A percentile compares a stretch with the other conserved stretches of the same genome.
phyloP scores from a whole-genome alignment of 2,329 filamentous ascomycete species.

The Apiospora saccharicola region DNA sequence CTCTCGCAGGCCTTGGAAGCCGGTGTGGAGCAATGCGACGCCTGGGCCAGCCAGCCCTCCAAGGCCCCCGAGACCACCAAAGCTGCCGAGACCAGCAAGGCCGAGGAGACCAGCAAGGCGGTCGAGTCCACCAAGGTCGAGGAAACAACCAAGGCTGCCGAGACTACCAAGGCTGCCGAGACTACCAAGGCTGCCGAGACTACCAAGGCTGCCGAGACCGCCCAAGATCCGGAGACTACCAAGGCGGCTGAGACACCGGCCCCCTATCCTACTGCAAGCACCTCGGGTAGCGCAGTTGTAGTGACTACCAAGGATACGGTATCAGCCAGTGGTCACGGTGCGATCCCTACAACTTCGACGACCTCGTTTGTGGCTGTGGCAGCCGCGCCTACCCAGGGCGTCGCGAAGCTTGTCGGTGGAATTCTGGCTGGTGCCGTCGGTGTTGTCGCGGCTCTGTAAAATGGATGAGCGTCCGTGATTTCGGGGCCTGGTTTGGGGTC shows the following conservation, averaged over 20 bases:
- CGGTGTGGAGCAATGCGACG: slow-evolving; percentile 4
- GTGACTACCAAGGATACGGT: background rate
- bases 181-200: background rate
- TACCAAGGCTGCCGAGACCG: background rate
- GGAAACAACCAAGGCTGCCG: background rate
- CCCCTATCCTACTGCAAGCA: background rate
- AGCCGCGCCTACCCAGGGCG: slow-evolving; percentile 1
- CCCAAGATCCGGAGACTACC: background rate
- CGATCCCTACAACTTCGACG: background rate
- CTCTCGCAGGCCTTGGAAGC: slow-evolving; percentile 1
- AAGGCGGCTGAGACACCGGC: background rate
- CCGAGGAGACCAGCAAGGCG: background rate
- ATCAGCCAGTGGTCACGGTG: background rate
- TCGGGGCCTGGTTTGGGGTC: background rate
- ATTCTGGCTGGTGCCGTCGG: slow-evolving; percentile 6
- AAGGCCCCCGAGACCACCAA: background rate
- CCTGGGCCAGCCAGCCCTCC: slow-evolving; percentile 9
- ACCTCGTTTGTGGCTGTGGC: background rate
- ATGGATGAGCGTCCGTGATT: background rate
- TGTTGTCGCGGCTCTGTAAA: slow-evolving; percentile 11
- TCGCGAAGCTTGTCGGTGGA: slow-evolving; percentile 5
- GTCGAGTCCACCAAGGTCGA: background rate
- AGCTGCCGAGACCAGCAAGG: background rate
- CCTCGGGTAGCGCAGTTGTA: background rate
- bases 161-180: background rate